These are phyloP conservation scores for Peronospora belbahrii DNA, from an alignment of 352 stramenopile species.

Conservation along the genomic window DNA sequence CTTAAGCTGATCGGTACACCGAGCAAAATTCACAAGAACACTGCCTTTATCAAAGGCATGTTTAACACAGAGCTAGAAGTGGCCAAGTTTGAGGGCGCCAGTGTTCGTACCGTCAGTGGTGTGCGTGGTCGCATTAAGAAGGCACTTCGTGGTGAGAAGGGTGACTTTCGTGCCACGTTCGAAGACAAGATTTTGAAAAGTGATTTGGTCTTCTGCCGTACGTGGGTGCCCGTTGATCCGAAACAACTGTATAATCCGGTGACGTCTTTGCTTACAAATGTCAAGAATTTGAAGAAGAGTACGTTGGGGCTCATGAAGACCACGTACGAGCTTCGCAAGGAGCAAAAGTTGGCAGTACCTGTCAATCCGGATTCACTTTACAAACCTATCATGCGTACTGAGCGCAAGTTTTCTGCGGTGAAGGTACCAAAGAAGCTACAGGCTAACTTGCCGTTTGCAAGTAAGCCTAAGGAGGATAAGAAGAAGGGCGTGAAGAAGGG, in stretches of 20 bases:
- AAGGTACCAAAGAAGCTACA: constrained; percentile 97
- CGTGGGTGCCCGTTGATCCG: constrained; percentile 97
- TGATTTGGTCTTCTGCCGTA: constrained; percentile 98
- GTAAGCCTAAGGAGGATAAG: constrained; percentile 93
- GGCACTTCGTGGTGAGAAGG: constrained; percentile 86
- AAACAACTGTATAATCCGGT: constrained; percentile 99
- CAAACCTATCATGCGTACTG: constrained; percentile 94
- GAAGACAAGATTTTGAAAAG: constrained; percentile 99
- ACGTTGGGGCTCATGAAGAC: constrained; percentile 88
- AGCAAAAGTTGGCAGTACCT: constrained; percentile 91
- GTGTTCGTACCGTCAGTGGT: constrained; percentile 96
- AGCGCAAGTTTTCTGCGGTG: constrained; percentile 90
- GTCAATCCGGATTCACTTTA: constrained; percentile 98
- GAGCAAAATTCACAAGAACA: constrained; percentile 98
- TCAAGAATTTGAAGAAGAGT: constrained; percentile 46
- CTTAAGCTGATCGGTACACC: constrained; percentile 98
- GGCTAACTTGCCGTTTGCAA: constrained; percentile 92
- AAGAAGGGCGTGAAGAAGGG: constrained; percentile 79
- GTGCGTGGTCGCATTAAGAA: constrained; percentile 98
- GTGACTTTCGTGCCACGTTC: constrained; percentile 98
- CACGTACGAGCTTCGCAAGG: constrained; percentile 91
- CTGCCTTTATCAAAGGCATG: constrained; percentile 97
- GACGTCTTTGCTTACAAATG: constrained; percentile 61
- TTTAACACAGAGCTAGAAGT: constrained; percentile 95
- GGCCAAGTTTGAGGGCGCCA: constrained; percentile 96